A percentile compares a stretch with the other conserved stretches of the same genome.
These are phyloP conservation scores for Cronartium quercuum DNA, from an alignment of 1,284 basidiomycete species.

Conservation along the genomic window DNA sequence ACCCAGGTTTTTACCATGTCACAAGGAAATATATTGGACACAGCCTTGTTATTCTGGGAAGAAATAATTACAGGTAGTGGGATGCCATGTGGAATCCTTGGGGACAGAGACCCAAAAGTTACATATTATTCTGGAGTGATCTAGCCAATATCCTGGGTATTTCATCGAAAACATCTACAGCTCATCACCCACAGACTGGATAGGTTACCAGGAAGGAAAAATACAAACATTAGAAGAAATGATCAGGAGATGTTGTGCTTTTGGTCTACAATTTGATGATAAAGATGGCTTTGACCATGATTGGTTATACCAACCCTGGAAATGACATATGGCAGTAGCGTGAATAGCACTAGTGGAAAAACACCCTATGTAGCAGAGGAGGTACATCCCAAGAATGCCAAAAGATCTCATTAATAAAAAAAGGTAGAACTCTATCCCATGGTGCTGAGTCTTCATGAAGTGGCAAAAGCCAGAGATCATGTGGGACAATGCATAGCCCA, in stretches of 20 bases:
- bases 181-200: constrained; percentile 1
- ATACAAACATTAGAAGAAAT: constrained; percentile 11
- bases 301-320: constrained; percentile 6
- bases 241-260: constrained; percentile 1
- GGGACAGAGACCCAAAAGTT: no score
- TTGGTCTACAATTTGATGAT: neutral
- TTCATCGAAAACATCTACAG: no score
- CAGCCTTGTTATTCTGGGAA: no score
- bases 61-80: no score
- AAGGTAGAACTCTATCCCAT: neutral
- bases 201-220: neutral
- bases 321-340: neutral
- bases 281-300: constrained; percentile 5
- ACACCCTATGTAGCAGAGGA: neutral
- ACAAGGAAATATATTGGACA: no score
- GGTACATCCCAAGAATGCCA: constrained; percentile 1
- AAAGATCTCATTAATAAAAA: neutral
- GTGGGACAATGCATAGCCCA: neutral
- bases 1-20: no score
- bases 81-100: no score
- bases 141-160: no score
- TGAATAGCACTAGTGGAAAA: neutral
- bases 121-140: no score
- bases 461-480: neutral
- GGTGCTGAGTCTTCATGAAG: no score